Evolutionary conservation across 176 grass and related monocot species (phyloP), one percentile per base, ranked within the genome.

Genomic region (Oryza meyeriana): DNA sequence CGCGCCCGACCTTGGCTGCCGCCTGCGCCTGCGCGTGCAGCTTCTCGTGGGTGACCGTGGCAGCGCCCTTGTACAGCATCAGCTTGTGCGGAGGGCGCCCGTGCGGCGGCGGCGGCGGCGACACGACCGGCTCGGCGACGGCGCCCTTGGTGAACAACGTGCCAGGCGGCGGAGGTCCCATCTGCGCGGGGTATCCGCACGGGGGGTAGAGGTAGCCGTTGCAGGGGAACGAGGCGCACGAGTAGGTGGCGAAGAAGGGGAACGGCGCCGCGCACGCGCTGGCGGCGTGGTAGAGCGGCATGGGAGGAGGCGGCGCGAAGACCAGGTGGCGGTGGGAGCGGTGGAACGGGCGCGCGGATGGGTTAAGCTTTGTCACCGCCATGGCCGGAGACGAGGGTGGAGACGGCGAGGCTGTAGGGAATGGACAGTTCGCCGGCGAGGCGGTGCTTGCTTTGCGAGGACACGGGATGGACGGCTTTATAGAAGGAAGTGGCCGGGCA

Each of bases 311-410:
- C 29, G 42, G 78, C 40, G 82, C 78, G 17, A 44, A 27, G 59
- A 27, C 18, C 50, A 11, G 77, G 61, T 27, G 36, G 8, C 20
- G 50, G 57, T 1, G 18, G 44, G 81, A 61, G 67, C 58, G 62
- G 16, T 18, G 69, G 81, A 87, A 93, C 14, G 84, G 57, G 10
- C 61, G 61, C 31, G 91, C 91, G 24, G 26, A 4, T 31, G 91
- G 85, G 84, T 87, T 90, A 12, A 93, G 85, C 85, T 85, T 87
- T 4, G 50, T 17, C 34, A 35, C 22, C 50, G 77, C 67, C 82
- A 78, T 82, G 77, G 57, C 38, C 26, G 52, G 64, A 4, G 62
- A 7, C 16, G 22, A 1, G 63, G 63, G 28, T 31, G 39, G 29
- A 40, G 40, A 27, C 12, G 41, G 44, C 82, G 71, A 66, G 71